Evolutionary conservation across 139 green algal genomes (phyloP), one percentile per base, ranked within the genome.

Genomic region (Tetraselmis chui): DNA sequence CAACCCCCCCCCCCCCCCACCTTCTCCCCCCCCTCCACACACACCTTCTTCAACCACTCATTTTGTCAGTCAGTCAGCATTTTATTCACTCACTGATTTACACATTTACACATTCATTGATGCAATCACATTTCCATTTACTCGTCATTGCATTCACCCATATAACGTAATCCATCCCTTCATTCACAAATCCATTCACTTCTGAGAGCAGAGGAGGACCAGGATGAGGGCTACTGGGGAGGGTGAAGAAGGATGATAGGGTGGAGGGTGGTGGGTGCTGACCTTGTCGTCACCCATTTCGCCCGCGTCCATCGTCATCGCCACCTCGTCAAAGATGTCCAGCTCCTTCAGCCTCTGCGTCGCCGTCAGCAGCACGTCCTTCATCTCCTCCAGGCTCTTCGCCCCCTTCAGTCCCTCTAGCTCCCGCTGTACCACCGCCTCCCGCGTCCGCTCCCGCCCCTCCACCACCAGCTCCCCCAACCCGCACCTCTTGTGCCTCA

Each of bases 361-460:
- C 1, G 86, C 88, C 23, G 86, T 83, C 75, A 93, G 81, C 29
- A 95, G 31, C 1, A 83, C 87, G 22, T 88, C 79, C 59, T 93
- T 88, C 30, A 96, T 88, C 76, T 95, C 92, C 32, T 93, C 88
- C 79, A 95, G 78, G 0, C 89, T 93, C n/a, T 76, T 28, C 0
- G 86, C 88, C 0, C 88, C 79, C 31, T 89, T 81, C 26, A 95
- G 80, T 23, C 77, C 32, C 23, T n/a, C 31, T n/a, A 92, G 32
- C 76, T 90, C 87, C 18, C 86, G 45, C 29, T 83, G 26, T 25
- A 92, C 81, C 23, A 92, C 77, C 0, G 76, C n/a, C 59, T 77
- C 28, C 67, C 87, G 86, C 11, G 89, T 91, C 32, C 88, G 82
- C 59, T 29, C 76, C 1, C 74, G 45, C 27, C 28, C n/a, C 58